Evolutionary conservation across 1,284 basidiomycete genomes (phyloP).

Genomic region (Cryptococcus amylolentus): DNA sequence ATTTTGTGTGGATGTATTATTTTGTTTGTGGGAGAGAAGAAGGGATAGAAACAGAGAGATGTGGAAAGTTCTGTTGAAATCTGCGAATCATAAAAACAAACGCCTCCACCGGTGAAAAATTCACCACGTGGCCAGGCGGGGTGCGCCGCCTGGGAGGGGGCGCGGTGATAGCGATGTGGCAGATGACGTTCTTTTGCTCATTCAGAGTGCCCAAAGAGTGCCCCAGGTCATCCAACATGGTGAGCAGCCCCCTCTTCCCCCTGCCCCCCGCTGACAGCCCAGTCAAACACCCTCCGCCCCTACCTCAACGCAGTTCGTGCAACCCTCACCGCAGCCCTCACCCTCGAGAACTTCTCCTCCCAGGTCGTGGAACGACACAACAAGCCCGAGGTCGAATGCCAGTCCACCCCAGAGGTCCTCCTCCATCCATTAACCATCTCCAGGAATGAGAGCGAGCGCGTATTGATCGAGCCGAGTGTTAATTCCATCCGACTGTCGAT

Average conservation of each 20-base stretch:
- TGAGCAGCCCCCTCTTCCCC: slow-evolving; percentile 9
- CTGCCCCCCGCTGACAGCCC: slow-evolving; percentile 27
- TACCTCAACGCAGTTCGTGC: slow-evolving; percentile 95
- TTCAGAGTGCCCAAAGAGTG: no score
- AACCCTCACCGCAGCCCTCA: slow-evolving; percentile 94
- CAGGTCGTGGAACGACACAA: slow-evolving; percentile 97
- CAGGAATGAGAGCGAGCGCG: slow-evolving; percentile 93
- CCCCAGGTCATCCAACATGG: slow-evolving; percentile 6
- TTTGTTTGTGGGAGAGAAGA: slow-evolving; percentile 3
- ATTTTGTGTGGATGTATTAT: slow-evolving; percentile 25
- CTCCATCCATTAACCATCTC: slow-evolving; percentile 90
- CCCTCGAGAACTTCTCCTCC: slow-evolving; percentile 94
- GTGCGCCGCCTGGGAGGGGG: neutral
- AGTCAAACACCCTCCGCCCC: slow-evolving; percentile 73
- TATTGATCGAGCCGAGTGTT: slow-evolving; percentile 92
- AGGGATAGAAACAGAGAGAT: slow-evolving; percentile 1
- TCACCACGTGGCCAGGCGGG: neutral
- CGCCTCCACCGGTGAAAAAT: slow-evolving; percentile 3
- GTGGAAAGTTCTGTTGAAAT: neutral
- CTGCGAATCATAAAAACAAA: neutral
- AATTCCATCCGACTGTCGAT: slow-evolving; percentile 96
- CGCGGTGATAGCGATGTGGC: slow-evolving; percentile 4
- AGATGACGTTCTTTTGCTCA: slow-evolving; percentile 7
- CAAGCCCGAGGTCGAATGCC: slow-evolving; percentile 86
- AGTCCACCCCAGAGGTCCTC: slow-evolving; percentile 85